Base-by-base conservation (phyloP, 345 rosid species). In the Citrus glauca region DNA sequence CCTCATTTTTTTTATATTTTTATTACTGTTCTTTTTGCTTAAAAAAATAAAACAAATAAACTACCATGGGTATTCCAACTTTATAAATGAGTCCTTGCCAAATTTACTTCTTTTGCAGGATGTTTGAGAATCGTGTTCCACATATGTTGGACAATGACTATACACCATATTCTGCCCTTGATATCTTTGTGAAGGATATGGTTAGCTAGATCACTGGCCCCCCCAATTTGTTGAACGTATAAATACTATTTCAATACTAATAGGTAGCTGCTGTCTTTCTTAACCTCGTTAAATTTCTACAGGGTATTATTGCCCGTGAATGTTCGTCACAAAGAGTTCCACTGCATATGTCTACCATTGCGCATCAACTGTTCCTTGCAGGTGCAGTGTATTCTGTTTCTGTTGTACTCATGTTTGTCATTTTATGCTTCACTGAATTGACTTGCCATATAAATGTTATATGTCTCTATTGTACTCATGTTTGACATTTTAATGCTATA, bases 181-280 rank as follows among this genome's bases (percentile, higher is more conserved):
- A 95, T 83, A 95, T 95, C 66, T 95, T 93, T 87, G 98, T 95
- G 84, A 95, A 95, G 90, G 98, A 95, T 87, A 86, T 95, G 93
- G 98, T 95, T 71, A 80, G 92, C 75, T 84, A 48, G 3, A 77
- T 71, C 38, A 70, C 73, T 74, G 24, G 27, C 60, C 69, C 57
- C 2, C 71, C 6, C 60, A 17, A 14, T 75, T 42, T 42, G 74
- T 57, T 72, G 32, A 66, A 48, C 8, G 5, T 16, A 73, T 53
- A 56, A 48, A 9, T 35, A 50, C 9, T n/a, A 69, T 64, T 81
- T 77, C 60, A 35, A 17, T 62, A 27, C 27, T 17, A 56, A 38
- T 28, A 66, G 50, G 63, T 65, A 60, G 16, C 66, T 65, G 63
- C 40, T 42, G 65, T 35, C 22, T 27, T 59, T 55, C 42, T 37